These are phyloP conservation scores for Globisporangium irregulare DNA, from an alignment of 352 stramenopile genomes.

Conservation along the genomic window DNA sequence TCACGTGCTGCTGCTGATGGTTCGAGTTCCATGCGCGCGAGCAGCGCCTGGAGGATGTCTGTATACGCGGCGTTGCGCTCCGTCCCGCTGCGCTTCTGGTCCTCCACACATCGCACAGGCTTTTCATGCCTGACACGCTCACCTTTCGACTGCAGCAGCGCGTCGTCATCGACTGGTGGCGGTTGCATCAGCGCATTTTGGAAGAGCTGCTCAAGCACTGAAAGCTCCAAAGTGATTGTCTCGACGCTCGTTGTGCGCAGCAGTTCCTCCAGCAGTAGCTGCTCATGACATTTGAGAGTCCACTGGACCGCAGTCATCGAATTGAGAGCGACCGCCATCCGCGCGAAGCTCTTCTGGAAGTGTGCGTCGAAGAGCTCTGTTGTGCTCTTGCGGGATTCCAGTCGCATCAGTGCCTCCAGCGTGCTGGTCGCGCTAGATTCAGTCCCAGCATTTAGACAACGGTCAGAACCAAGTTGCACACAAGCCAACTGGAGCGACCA, in stretches of 20 bases:
- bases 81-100: neutral
- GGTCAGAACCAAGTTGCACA: neutral
- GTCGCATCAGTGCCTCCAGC: conserved; percentile 25
- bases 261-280: conserved; percentile 28
- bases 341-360: conserved; percentile 25
- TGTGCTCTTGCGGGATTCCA: conserved; percentile 21
- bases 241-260: conserved; percentile 18
- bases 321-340: conserved; percentile 19
- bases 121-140: neutral
- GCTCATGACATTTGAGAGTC: conserved; percentile 24
- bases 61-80: conserved; percentile 1
- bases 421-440: conserved; percentile 23
- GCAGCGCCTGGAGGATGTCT: conserved; percentile 3
- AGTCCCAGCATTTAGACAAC: neutral
- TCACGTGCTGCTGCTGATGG: neutral
- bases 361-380: conserved; percentile 32
- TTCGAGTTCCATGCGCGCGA: conserved; percentile 2
- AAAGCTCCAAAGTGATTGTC: neutral
- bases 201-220: conserved; percentile 7
- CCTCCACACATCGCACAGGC: neutral
- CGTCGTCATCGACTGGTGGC: neutral
- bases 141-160: neutral
- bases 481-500: conserved; percentile 3
- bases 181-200: neutral
- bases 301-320: conserved; percentile 36